Conservation (phyloP, 345 rosid genomes). For the Bruguiera parviflora region DNA sequence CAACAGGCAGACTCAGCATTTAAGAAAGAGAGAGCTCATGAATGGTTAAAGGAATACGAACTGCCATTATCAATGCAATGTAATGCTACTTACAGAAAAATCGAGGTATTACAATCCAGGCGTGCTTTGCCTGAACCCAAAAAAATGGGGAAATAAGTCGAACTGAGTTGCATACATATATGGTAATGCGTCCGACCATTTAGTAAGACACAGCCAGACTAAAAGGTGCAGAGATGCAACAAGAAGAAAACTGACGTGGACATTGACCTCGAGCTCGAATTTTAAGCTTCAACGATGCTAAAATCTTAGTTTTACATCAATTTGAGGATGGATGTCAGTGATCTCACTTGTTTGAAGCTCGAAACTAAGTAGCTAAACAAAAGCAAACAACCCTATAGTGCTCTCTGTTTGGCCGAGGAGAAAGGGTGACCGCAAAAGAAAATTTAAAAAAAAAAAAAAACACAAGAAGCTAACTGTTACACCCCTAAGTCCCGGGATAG, state of each 20-base stretch:
- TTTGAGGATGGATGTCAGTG: conserved; percentile 23
- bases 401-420: too few species aligned
- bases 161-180: background rate
- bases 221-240: background rate
- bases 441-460: too few species aligned
- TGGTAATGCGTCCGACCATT: conserved; percentile 51
- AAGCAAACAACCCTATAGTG: too few species aligned
- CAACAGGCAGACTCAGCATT: too few species aligned
- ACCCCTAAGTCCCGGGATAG: too few species aligned
- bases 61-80: background rate
- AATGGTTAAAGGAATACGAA: too few species aligned
- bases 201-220: background rate
- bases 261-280: conserved; percentile 31
- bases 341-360: conserved; percentile 14
- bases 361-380: too few species aligned
- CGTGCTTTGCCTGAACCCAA: background rate
- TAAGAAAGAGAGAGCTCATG: too few species aligned
- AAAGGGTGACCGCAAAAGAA: too few species aligned
- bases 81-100: conserved; percentile 34
- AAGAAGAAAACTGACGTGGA: conserved; percentile 31
- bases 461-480: too few species aligned
- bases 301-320: too few species aligned
- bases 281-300: too few species aligned
- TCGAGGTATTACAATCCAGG: conserved; percentile 38
- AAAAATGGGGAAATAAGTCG: conserved; percentile 4